A percentile compares a stretch with the other conserved stretches of the same genome.
Conservation (phyloP, 2,329 filamentous ascomycete species). For the Alternaria rosae region DNA sequence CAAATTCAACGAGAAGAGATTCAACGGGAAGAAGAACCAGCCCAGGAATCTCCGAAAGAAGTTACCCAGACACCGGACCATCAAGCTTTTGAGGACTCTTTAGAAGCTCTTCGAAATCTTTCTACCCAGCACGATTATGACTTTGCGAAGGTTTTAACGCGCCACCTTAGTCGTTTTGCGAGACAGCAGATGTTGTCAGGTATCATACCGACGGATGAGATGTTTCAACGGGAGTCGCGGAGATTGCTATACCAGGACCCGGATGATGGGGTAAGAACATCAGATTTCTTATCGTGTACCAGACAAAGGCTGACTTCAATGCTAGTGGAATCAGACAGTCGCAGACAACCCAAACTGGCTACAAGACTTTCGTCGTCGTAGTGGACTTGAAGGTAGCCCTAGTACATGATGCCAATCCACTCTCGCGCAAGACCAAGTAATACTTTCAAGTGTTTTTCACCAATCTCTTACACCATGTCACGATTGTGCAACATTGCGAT, state of each 20-base stretch:
- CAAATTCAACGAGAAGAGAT: constrained; percentile 9
- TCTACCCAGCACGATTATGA: constrained; percentile 28
- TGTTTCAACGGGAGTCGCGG: constrained; percentile 57
- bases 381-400: constrained; percentile 1
- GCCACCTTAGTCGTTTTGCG: constrained; percentile 52
- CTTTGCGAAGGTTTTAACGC: constrained; percentile 54
- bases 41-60: neutral
- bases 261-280: constrained; percentile 44
- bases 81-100: neutral
- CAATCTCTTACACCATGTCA: neutral
- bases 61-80: neutral
- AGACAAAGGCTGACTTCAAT: neutral
- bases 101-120: neutral
- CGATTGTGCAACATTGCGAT: neutral
- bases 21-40: neutral
- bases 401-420: constrained; percentile 4
- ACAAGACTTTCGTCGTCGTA: constrained; percentile 5
- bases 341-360: constrained; percentile 24
- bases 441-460: neutral
- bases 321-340: constrained; percentile 50
- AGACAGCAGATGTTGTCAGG: constrained; percentile 47
- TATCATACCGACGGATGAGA: constrained; percentile 56
- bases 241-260: constrained; percentile 54
- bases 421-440: neutral
- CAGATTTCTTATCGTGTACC: neutral